phyloP scores from a whole-genome alignment of 164 flowering plant genomes.

The Malania oleifera region DNA sequence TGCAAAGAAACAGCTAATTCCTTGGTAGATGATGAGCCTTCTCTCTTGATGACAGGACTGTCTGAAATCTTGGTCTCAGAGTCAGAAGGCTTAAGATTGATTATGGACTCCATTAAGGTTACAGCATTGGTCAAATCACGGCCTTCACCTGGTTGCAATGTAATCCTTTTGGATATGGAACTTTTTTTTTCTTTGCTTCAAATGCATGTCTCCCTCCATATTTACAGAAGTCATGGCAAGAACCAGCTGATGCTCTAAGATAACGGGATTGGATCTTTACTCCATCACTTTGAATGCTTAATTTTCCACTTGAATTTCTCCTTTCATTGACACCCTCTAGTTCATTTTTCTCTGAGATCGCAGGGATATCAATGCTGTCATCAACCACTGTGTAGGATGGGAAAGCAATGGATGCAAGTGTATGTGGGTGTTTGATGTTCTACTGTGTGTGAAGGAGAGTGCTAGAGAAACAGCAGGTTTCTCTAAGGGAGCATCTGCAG shows the following conservation, averaged over 20 bases:
- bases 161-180: background rate
- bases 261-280: conserved; percentile 1
- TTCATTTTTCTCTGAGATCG: conserved; percentile 6
- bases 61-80: too few relatives aligned
- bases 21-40: background rate
- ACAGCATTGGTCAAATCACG: background rate
- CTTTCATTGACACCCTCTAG: background rate
- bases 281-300: background rate
- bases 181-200: conserved; percentile 10
- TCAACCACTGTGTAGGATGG: conserved; percentile 10
- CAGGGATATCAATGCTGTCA: conserved; percentile 5
- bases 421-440: too few relatives aligned
- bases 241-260: conserved; percentile 11
- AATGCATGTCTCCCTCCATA: conserved; percentile 12
- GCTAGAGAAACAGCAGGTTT: too few relatives aligned
- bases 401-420: too few relatives aligned
- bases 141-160: background rate
- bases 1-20: background rate
- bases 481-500: too few relatives aligned
- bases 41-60: background rate
- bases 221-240: conserved; percentile 39
- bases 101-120: background rate
- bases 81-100: background rate
- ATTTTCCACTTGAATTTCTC: conserved; percentile 11
- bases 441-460: too few relatives aligned